Conservation (phyloP, 805 yeast genomes). For the Clavispora asparagi region DNA sequence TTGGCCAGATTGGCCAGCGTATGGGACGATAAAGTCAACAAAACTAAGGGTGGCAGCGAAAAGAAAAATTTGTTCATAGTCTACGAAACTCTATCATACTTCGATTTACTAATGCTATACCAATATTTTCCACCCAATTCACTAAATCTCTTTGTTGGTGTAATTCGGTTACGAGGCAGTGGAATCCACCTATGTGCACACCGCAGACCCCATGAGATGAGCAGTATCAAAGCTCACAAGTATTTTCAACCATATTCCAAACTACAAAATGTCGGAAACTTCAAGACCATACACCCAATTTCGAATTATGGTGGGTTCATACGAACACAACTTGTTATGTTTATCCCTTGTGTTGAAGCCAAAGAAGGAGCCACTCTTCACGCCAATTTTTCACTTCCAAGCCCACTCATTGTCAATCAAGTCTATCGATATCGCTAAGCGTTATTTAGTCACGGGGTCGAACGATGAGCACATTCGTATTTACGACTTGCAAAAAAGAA, state of each 20-base stretch:
- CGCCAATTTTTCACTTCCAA: constrained; percentile 92
- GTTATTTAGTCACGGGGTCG: constrained; percentile 89
- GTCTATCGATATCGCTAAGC: constrained; percentile 72
- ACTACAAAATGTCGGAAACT: constrained; percentile 6
- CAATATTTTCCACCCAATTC: too few species aligned
- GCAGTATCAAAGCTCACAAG: constrained; percentile 1
- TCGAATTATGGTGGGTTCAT: constrained; percentile 88
- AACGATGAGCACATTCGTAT: constrained; percentile 94
- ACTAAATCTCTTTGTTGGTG: neutral
- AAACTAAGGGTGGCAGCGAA: too few species aligned
- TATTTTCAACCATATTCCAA: neutral
- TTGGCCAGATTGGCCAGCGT: too few species aligned
- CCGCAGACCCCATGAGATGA: constrained; percentile 1
- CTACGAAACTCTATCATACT: too few species aligned
- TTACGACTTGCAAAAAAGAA: constrained; percentile 88
- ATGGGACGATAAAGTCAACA: too few species aligned
- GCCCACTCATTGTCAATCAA: constrained; percentile 90
- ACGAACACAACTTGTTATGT: constrained; percentile 88
- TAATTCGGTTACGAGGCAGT: neutral
- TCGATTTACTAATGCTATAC: too few species aligned
- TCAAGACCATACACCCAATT: constrained; percentile 35
- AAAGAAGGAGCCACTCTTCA: constrained; percentile 54
- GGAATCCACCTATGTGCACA: neutral
- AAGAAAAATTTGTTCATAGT: too few species aligned
- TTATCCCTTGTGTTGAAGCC: constrained; percentile 62